phyloP scores from a whole-genome alignment of 768 basidiomycete genomes.

The Auriscalpium microsporum region DNA sequence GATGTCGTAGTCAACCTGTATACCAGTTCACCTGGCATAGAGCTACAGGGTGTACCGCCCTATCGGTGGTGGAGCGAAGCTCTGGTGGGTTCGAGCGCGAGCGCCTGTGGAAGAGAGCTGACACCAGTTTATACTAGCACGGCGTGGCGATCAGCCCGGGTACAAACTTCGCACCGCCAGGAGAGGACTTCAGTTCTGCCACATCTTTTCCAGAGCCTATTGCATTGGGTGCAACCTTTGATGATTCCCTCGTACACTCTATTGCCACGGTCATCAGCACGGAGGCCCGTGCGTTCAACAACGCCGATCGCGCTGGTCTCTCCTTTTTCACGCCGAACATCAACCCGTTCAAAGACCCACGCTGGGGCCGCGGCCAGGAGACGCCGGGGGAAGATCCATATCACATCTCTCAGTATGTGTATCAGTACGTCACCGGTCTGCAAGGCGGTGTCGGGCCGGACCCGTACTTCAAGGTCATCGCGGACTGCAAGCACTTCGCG shows the following conservation, averaged over 20 bases:
- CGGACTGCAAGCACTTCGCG: conserved; percentile 55
- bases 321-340: conserved; percentile 51
- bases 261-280: conserved; percentile 46
- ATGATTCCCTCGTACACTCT: conserved; percentile 41
- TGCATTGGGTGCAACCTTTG: conserved; percentile 44
- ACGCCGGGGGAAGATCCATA: conserved; percentile 55
- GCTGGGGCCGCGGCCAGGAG: conserved; percentile 56
- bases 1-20: conserved; percentile 46
- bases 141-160: conserved; percentile 48
- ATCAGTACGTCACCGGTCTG: conserved; percentile 42
- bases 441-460: conserved; percentile 50
- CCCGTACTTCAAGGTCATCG: conserved; percentile 41
- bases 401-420: conserved; percentile 44
- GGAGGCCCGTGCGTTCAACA: conserved; percentile 52
- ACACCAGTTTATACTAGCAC: conserved; percentile 20
- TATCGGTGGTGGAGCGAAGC: conserved; percentile 60
- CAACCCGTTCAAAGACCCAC: conserved; percentile 48
- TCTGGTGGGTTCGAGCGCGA: conserved; percentile 13
- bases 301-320: conserved; percentile 37
- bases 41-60: conserved; percentile 43
- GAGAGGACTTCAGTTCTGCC: conserved; percentile 42
- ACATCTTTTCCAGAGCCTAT: conserved; percentile 55
- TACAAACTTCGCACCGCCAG: conserved; percentile 38
- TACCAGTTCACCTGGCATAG: conserved; percentile 40
- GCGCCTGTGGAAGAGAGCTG: neutral